Conservation (phyloP, 2,329 filamentous ascomycete species). For the Apiospora malaysiana region DNA sequence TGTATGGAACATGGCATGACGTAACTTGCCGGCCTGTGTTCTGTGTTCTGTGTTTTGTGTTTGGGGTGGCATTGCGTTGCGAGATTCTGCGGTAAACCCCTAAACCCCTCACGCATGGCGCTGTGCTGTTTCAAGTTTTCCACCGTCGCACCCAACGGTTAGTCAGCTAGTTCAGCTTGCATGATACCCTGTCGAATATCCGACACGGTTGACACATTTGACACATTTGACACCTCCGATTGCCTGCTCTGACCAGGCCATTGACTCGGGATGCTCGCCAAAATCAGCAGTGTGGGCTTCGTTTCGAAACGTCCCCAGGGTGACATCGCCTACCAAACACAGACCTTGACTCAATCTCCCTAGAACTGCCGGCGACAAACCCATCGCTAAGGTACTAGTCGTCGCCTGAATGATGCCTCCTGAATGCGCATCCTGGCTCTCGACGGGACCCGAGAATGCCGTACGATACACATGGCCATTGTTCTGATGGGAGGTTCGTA, state of each 20-base stretch:
- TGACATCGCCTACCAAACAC: not conserved
- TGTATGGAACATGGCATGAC: not conserved
- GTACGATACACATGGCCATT: not conserved
- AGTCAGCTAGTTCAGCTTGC: not conserved
- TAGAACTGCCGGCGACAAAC: too few relatives aligned
- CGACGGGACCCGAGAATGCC: not conserved
- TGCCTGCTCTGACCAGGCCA: too few relatives aligned
- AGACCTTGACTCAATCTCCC: too few relatives aligned
- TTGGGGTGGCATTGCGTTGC: not conserved
- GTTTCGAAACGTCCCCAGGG: slow-evolving; percentile 2
- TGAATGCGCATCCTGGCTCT: not conserved
- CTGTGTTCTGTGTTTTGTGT: too few relatives aligned
- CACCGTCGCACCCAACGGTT: not conserved
- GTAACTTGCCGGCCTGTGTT: not conserved
- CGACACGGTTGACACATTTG: not conserved
- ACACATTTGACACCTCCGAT: not conserved
- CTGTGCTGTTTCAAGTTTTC: not conserved
- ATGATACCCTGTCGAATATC: not conserved
- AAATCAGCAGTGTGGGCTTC: not conserved
- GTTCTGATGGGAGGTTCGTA: not conserved
- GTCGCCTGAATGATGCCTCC: not conserved
- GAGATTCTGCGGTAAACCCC: not conserved
- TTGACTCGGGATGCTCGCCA: not conserved
- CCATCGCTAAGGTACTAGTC: not conserved
- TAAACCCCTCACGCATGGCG: not conserved